A percentile compares a stretch with the other conserved stretches of the same genome.
phyloP scores from a whole-genome alignment of 768 basidiomycete species.

The Naganishia friedmannii region DNA sequence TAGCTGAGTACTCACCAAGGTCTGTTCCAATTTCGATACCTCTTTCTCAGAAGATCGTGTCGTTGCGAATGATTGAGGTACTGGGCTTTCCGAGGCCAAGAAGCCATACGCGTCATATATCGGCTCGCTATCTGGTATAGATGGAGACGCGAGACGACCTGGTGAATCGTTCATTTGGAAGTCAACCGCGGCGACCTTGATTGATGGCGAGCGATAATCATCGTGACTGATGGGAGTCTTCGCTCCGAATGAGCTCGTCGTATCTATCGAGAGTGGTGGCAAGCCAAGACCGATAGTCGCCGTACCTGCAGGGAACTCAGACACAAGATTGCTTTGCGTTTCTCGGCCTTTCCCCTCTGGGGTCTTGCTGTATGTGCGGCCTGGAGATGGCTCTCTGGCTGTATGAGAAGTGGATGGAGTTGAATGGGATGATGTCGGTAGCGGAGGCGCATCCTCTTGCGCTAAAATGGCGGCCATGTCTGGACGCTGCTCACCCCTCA shows the following conservation, averaged over 20 bases:
- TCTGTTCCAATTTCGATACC: conserved; percentile 20
- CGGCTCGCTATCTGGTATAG: background rate
- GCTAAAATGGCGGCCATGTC: conserved; percentile 3
- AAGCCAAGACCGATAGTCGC: background rate
- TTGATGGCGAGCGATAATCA: background rate
- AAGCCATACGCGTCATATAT: conserved; percentile 48
- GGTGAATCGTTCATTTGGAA: background rate
- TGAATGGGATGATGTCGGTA: background rate
- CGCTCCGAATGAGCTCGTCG: background rate
- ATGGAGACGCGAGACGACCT: background rate
- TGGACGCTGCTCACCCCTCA: conserved; percentile 12
- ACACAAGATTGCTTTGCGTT: background rate
- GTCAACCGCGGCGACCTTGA: background rate
- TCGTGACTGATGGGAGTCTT: background rate
- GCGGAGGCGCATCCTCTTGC: background rate
- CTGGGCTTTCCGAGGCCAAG: conserved; percentile 40
- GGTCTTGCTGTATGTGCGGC: background rate
- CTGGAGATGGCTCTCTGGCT: background rate
- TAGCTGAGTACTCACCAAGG: conserved; percentile 1
- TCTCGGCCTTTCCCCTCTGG: background rate
- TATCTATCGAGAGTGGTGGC: background rate
- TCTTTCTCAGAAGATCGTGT: conserved; percentile 30
- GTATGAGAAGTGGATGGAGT: background rate
- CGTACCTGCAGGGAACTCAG: background rate
- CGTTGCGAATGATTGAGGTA: conserved; percentile 42